A percentile compares a stretch with the other conserved stretches of the same genome.
phyloP scores from a whole-genome alignment of 2,329 filamentous ascomycete species.

The Ascochyta fabae region DNA sequence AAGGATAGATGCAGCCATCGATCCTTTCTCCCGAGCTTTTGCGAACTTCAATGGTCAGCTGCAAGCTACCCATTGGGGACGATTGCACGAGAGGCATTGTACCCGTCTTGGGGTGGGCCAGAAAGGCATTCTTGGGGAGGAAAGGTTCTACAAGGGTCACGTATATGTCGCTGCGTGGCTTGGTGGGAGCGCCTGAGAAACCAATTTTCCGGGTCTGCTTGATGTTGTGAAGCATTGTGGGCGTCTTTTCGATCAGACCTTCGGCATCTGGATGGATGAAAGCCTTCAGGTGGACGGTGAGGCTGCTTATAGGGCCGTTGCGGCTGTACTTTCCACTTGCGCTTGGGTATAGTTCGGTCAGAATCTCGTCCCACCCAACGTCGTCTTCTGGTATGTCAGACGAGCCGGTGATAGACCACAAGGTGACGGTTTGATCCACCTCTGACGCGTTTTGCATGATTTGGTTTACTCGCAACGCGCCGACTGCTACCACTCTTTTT shows the following conservation, averaged over 20 bases:
- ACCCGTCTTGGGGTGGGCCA: constrained; percentile 77
- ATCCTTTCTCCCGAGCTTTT: constrained; percentile 79
- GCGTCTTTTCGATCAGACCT: constrained; percentile 80
- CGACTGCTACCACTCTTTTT: constrained; percentile 76
- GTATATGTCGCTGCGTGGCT: constrained; percentile 92
- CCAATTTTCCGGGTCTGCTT: constrained; percentile 86
- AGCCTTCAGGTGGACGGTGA: constrained; percentile 79
- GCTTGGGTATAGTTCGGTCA: constrained; percentile 70
- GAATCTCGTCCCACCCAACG: constrained; percentile 75
- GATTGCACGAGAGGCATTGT: constrained; percentile 74
- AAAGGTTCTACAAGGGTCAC: constrained; percentile 80
- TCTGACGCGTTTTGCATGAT: constrained; percentile 76
- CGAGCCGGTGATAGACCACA: constrained; percentile 70
- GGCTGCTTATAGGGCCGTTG: constrained; percentile 73
- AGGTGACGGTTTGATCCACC: constrained; percentile 74
- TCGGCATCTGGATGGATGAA: constrained; percentile 83
- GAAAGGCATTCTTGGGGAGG: constrained; percentile 70
- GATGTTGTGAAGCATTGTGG: constrained; percentile 83
- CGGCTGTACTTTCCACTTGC: constrained; percentile 76
- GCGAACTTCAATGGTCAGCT: constrained; percentile 88
- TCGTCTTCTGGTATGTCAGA: constrained; percentile 54
- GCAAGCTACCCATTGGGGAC: constrained; percentile 74
- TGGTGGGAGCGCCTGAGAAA: constrained; percentile 89
- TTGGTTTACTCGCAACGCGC: constrained; percentile 76
- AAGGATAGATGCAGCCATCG: constrained; percentile 84